Base-by-base conservation (phyloP, 345 rosid species). In the Rhodamnia argentea region DNA sequence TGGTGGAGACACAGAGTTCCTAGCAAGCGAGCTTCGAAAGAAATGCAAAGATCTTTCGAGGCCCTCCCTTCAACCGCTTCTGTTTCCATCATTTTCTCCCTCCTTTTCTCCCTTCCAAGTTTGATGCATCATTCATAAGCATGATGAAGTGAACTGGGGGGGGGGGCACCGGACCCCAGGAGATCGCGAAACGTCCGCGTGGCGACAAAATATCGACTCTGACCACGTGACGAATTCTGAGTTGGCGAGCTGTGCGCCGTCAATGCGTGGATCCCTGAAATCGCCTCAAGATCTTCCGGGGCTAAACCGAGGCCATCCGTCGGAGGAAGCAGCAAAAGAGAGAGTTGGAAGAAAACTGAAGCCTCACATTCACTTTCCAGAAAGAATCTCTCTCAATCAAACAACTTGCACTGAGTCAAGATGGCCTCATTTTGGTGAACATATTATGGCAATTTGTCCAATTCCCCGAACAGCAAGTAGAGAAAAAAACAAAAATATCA, bases 351-450 rank as follows among this genome's bases (percentile, higher is more conserved):
- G 82, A 83, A 62, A 52, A 88, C 81, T 10, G 82, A 53, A 86
- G 88, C 93, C 94, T 92, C 92, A 87, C 42, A 26, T 86, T 90
- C 82, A 70, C 86, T 86, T 84, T 86, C 90, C 27, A n/a, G 78
- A 70, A 32, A 18, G 83, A 84, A 86, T 85, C 85, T 83, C 88
- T 86, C 82, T 29, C 52, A 32, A 89, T 75, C 64, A 82, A 59
- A 11, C 16, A 22, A 40, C 10, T 15, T 62, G 9, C 24, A 0
- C 24, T 1, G 44, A 32, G 78, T 10, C 78, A 11, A 70, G 78
- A 32, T 14, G 64, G 56, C 52, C 53, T 82, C 53, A 74, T 55
- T 51, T 10, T 59, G n/a, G 57, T 53, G 90, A 91, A 83, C 12
- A 20, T 47, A 90, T 87, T 85, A 84, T 84, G 40, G 47, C 47